phyloP scores from a whole-genome alignment of 2,329 filamentous ascomycete genomes.

The Bipolaris gigantea region DNA sequence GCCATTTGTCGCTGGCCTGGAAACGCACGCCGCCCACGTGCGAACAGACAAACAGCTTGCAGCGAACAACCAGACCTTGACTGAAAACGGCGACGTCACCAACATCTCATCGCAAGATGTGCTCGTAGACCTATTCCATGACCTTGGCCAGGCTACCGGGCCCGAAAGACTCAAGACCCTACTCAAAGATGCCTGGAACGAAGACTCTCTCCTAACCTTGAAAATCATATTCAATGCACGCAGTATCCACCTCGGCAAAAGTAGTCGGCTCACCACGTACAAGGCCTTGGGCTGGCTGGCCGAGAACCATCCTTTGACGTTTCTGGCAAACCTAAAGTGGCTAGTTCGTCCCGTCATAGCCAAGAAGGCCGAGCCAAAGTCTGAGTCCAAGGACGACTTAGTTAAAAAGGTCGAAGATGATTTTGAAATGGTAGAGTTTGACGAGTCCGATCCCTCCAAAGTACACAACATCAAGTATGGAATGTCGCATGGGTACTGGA shows the following conservation, averaged over 20 bases:
- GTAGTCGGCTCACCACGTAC: slow-evolving; percentile 54
- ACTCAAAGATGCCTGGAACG: slow-evolving; percentile 55
- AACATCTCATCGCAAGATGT: slow-evolving; percentile 50
- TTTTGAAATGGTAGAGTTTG: slow-evolving; percentile 50
- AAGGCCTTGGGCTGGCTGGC: slow-evolving; percentile 60
- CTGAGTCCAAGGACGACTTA: neutral
- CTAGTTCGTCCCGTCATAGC: slow-evolving; percentile 58
- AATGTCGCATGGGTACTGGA: slow-evolving; percentile 64
- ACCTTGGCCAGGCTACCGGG: slow-evolving; percentile 52
- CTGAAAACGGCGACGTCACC: slow-evolving; percentile 56
- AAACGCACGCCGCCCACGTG: slow-evolving; percentile 19
- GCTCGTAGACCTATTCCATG: slow-evolving; percentile 59
- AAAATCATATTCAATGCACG: slow-evolving; percentile 64
- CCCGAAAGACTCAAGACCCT: slow-evolving; percentile 44
- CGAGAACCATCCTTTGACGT: slow-evolving; percentile 57
- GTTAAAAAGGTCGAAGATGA: slow-evolving; percentile 30
- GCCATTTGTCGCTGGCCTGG: slow-evolving; percentile 24
- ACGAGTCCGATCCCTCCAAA: slow-evolving; percentile 35
- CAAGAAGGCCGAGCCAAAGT: slow-evolving; percentile 50
- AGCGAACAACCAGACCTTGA: slow-evolving; percentile 53
- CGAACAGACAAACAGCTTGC: slow-evolving; percentile 16
- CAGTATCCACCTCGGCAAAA: slow-evolving; percentile 64
- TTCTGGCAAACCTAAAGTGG: slow-evolving; percentile 59
- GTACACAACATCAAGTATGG: slow-evolving; percentile 37
- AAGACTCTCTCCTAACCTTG: slow-evolving; percentile 54